A percentile compares a stretch with the other conserved stretches of the same genome.
These are phyloP conservation scores for Claviceps fusiformis DNA, from an alignment of 2,329 filamentous ascomycete species.

Conservation along the genomic window DNA sequence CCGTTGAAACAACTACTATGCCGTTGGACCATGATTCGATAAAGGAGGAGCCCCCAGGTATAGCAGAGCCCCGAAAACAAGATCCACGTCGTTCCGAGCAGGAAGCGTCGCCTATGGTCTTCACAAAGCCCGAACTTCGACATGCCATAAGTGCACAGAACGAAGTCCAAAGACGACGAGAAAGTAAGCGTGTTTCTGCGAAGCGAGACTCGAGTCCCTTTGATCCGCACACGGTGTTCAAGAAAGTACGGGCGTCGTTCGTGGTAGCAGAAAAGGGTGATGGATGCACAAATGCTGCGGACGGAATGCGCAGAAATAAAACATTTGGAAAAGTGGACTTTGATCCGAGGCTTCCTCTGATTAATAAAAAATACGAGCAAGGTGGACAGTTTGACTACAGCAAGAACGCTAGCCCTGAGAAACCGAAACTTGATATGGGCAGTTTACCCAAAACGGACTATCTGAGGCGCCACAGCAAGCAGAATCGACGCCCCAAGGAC, in stretches of 20 bases:
- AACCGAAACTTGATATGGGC: conserved; percentile 16
- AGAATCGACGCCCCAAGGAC: conserved; percentile 22
- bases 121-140: conserved; percentile 46
- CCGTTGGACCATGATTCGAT: conserved; percentile 2
- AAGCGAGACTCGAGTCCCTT: conserved; percentile 46
- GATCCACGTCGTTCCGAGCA: conserved; percentile 10
- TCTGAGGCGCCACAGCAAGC: conserved; percentile 32
- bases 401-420: conserved; percentile 18
- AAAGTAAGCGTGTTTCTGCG: conserved; percentile 17
- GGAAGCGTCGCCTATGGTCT: conserved; percentile 23
- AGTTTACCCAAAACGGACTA: conserved; percentile 33
- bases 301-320: conserved; percentile 25
- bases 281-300: conserved; percentile 11
- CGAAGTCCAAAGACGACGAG: conserved; percentile 23
- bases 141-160: conserved; percentile 41
- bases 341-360: conserved; percentile 35
- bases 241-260: conserved; percentile 38
- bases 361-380: conserved; percentile 45
- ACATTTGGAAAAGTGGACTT: conserved; percentile 43
- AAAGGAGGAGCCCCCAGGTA: conserved; percentile 8
- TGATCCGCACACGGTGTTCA: conserved; percentile 43
- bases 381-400: conserved; percentile 39
- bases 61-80: conserved; percentile 6
- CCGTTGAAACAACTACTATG: conserved; percentile 1
- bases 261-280: conserved; percentile 8